Base-by-base conservation (phyloP, 345 rosid species). In the Eucalyptus sp. region DNA sequence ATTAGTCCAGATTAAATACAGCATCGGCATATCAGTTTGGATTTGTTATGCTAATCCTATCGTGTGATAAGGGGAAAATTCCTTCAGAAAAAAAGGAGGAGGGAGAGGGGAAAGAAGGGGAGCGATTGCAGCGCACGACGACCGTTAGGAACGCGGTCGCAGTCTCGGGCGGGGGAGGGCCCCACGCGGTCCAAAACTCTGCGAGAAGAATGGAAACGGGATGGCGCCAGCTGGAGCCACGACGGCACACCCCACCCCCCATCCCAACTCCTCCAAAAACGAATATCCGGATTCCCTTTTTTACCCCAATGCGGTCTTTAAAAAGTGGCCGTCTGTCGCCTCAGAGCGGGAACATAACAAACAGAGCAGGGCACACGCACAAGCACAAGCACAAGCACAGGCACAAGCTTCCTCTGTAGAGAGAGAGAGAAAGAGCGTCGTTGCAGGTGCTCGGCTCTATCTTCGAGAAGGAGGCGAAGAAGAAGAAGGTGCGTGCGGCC, bases 1-100 rank as follows among this genome's bases (percentile, higher is more conserved):
- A 29, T 29, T 5, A 27, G 31, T 25, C 5, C 0, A 12, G 66
- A 60, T 60, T 12, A 25, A 60, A 5, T 5, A 25, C 0, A 0
- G 31, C 66, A 25, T 27, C 3, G 7, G 3, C 0, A 58, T 58
- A 58, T 58, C 0, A 0, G 14, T 10, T 25, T 11, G 14, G 64
- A 58, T 0, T 27, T 25, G n/a, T 8, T 7, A 27, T 10, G 0
- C n/a, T 58, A 0, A 58, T 25, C 64, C 27, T 4, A 58, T 58
- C 29, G 12, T 58, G 5, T 25, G 27, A 25, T 56, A 0, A 7
- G 13, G 31, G 2, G 4, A 1, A 12, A 33, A 17, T 33, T 33
- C 80, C 43, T 1, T 10, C 4, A 18, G 10, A 14, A 4, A 8
- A 13, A 71, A 20, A 33, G 44, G 46, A 18, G 25, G 80, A 15